Evolutionary conservation across 1,284 basidiomycete genomes (phyloP), one percentile per base, ranked within the genome.

Genomic region (Ceratobasidium sp.): DNA sequence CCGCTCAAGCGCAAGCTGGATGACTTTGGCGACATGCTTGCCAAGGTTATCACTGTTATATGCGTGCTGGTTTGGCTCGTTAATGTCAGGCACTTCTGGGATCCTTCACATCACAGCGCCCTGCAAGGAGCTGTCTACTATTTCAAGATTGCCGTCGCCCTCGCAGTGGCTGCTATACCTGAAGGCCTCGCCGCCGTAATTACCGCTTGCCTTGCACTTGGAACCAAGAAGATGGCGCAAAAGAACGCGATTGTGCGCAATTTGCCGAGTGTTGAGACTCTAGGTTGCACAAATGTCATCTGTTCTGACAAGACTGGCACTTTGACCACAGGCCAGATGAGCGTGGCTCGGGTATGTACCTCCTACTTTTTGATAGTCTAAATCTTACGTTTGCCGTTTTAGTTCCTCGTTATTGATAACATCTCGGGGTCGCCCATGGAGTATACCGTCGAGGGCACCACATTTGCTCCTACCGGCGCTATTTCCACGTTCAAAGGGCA

Each of bases 231-330:
- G 85, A 98, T 99, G 97, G 96, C 97, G 0, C 95, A 97, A 88
- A 95, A 96, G 86, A 97, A 97, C 80, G 97, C 97, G 5, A 98
- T 99, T 82, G 97, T 99, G 66, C 88, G 96, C 82, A 96, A 97
- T 85, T 87, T 99, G 80, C 97, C 97, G n/a, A 95, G 94, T 81
- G 97, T 98, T 13, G 97, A 99, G 87, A 98, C 97, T 40, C 88
- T 99, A 1, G 97, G 97, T 1, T 97, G 95, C 87, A 97, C 96
- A 67, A 97, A 97, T 84, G 96, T 98, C 69, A 98, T 98, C 82
- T 98, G 97, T 85, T 97, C 96, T 7, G 97, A 98, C 87, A 98
- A 98, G 89, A 98, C 97, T 23, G 97, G 96, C 67, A 98, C 97
- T 20, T 85, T 98, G 81, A 98, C 97, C 4, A 98, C 96, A 18